Evolutionary conservation across 768 basidiomycete species (phyloP).

Genomic region (Xerocomus brunneocitrinus): DNA sequence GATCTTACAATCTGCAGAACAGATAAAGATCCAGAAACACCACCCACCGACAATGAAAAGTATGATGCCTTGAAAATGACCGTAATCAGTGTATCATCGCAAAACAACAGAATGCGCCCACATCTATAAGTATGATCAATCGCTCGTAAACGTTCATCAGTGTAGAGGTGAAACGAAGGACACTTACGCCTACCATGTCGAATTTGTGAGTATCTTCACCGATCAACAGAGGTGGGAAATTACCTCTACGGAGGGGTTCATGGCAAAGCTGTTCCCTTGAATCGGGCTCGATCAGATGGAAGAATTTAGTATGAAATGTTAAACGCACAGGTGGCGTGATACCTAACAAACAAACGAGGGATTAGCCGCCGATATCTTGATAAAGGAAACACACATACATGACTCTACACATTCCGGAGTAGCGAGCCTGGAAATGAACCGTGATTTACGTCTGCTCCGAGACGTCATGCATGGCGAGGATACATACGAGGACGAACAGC

Average conservation of each 20-base stretch:
- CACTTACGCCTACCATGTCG: neutral
- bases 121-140: neutral
- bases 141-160: too few relatives aligned
- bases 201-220: neutral
- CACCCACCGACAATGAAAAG: neutral
- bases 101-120: neutral
- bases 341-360: neutral
- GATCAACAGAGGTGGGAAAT: neutral
- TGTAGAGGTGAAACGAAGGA: neutral
- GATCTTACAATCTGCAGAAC: neutral
- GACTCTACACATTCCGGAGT: neutral
- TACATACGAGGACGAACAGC: neutral
- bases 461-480: neutral
- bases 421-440: neutral
- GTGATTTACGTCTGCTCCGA: too few relatives aligned
- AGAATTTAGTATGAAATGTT: neutral
- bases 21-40: neutral
- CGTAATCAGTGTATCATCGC: neutral
- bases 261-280: neutral
- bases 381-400: neutral
- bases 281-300: neutral
- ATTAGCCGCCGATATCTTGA: too few relatives aligned
- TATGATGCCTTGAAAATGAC: neutral
- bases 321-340: neutral
- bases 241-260: neutral